Conservation (phyloP, 352 stramenopile species). For the Globisporangium sylvaticum region DNA sequence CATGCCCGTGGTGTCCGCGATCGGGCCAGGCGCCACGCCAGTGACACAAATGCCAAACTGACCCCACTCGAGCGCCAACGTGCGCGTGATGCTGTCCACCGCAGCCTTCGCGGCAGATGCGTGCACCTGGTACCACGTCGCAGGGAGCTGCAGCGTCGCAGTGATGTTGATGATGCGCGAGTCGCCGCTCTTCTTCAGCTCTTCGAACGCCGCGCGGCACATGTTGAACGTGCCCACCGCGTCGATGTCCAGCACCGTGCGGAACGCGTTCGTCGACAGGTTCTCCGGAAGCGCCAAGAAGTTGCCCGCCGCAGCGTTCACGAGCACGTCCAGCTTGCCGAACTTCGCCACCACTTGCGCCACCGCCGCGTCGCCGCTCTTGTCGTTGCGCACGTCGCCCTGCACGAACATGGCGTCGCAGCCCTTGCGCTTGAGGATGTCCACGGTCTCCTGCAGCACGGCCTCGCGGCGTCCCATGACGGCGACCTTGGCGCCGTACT, state of each 20-base stretch:
- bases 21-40: conserved; percentile 93
- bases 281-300: conserved; percentile 88
- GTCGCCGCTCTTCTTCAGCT: conserved; percentile 64
- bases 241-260: conserved; percentile 97
- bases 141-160: conserved; percentile 89
- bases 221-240: conserved; percentile 96
- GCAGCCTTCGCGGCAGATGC: conserved; percentile 93
- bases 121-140: conserved; percentile 94
- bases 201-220: conserved; percentile 83
- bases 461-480: conserved; percentile 91
- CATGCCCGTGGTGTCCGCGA: conserved; percentile 92
- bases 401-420: conserved; percentile 46
- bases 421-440: conserved; percentile 39
- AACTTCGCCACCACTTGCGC: conserved; percentile 70
- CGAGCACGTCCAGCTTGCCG: conserved; percentile 89
- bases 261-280: conserved; percentile 92
- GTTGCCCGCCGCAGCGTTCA: conserved; percentile 94
- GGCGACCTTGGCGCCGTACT: conserved; percentile 90
- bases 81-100: conserved; percentile 93
- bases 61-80: conserved; percentile 95
- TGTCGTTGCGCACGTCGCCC: conserved; percentile 86
- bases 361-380: conserved; percentile 76
- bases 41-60: conserved; percentile 92
- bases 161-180: conserved; percentile 95
- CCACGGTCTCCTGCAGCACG: conserved; percentile 87